Evolutionary conservation across 148 eudicot species (phyloP).

Genomic region (Linanthus parryae): DNA sequence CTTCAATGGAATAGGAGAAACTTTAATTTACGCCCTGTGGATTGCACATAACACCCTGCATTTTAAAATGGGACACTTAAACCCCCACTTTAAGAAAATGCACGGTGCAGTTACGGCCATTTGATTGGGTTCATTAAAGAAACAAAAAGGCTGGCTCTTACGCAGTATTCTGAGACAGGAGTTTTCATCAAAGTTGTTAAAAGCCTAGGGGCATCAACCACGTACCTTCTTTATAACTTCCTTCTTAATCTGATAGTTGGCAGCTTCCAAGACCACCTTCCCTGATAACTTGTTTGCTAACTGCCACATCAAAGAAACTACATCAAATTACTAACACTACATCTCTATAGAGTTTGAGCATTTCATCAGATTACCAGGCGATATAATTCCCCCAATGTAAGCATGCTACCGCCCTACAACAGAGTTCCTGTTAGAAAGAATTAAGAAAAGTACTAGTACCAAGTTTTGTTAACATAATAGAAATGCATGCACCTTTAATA

Average conservation of each 20-base stretch:
- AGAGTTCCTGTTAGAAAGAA: slow-evolving; percentile 4
- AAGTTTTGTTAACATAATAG: slow-evolving; percentile 7
- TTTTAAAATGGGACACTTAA: too few relatives aligned
- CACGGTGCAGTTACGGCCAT: too few relatives aligned
- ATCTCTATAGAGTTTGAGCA: slow-evolving; percentile 7
- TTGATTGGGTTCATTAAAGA: too few relatives aligned
- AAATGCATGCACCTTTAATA: slow-evolving; percentile 85
- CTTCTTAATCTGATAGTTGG: slow-evolving; percentile 60
- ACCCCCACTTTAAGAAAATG: too few relatives aligned
- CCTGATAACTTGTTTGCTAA: slow-evolving; percentile 47
- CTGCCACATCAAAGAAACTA: slow-evolving; percentile 20
- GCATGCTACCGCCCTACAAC: slow-evolving; percentile 45
- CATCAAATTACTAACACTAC: slow-evolving; percentile 3
- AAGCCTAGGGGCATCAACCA: too few relatives aligned
- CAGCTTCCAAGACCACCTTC: slow-evolving; percentile 56
- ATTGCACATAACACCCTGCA: too few relatives aligned
- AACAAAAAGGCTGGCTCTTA: too few relatives aligned
- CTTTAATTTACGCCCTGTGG: too few relatives aligned
- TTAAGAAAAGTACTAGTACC: neutral
- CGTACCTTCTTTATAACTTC: slow-evolving; percentile 59
- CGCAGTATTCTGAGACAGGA: too few relatives aligned
- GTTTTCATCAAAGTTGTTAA: too few relatives aligned
- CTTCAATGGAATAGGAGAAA: too few relatives aligned
- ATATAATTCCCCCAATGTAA: slow-evolving; percentile 42
- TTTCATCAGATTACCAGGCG: slow-evolving; percentile 26